Conservation (phyloP, 345 rosid species). For the Rhodamnia argentea region DNA sequence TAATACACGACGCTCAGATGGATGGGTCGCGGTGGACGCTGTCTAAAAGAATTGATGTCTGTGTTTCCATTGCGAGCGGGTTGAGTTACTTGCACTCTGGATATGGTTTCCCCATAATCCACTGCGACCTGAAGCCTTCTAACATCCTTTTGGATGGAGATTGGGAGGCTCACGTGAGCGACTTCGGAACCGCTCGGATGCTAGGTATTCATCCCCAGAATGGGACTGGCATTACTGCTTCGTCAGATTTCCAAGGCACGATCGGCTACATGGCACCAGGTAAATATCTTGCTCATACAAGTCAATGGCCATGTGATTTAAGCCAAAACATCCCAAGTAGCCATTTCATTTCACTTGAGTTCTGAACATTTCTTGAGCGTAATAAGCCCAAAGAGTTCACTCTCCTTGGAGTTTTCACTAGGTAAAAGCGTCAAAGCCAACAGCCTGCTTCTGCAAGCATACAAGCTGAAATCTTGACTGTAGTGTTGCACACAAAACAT, state of each 20-base stretch:
- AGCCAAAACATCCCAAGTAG: not conserved
- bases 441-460: not conserved
- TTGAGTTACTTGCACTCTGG: slow-evolving; percentile 77
- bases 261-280: slow-evolving; percentile 96
- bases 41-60: slow-evolving; percentile 35
- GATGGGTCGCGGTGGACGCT: slow-evolving; percentile 31
- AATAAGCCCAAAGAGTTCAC: not conserved
- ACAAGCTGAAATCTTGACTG: not conserved
- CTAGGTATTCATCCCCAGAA: slow-evolving; percentile 45
- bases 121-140: slow-evolving; percentile 85
- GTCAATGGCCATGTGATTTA: not conserved
- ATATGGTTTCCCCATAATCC: slow-evolving; percentile 62
- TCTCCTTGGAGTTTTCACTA: not conserved
- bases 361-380: not conserved
- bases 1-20: slow-evolving; percentile 30
- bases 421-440: not conserved
- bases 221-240: slow-evolving; percentile 32
- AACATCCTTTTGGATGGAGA: slow-evolving; percentile 61
- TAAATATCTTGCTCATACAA: slow-evolving; percentile 5
- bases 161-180: slow-evolving; percentile 75
- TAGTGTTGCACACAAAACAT: not conserved
- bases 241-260: slow-evolving; percentile 73
- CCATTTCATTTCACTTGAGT: not conserved
- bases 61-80: slow-evolving; percentile 50
- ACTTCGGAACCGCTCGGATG: slow-evolving; percentile 91